Percentiles rank a stretch among this genome's conserved stretches.
These are phyloP conservation scores for Piromyces finnis DNA, from an alignment of 192 early-diverging fungal genomes.

Conservation along the genomic window DNA sequence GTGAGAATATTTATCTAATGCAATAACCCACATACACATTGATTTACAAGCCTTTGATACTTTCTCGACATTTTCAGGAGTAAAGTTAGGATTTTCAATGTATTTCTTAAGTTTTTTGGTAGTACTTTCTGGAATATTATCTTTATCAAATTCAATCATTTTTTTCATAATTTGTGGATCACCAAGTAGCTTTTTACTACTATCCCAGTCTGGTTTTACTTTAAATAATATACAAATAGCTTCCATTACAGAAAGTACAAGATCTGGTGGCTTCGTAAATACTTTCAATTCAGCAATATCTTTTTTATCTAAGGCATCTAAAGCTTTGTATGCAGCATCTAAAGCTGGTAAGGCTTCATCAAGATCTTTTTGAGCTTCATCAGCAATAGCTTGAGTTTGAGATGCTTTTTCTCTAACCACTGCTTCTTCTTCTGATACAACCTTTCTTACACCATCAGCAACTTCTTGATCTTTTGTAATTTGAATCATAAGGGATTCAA, in stretches of 20 bases:
- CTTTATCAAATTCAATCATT: constrained; percentile 37
- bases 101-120: constrained; percentile 37
- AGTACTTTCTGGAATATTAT: constrained; percentile 30
- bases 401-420: constrained; percentile 31
- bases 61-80: constrained; percentile 28
- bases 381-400: constrained; percentile 32
- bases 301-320: constrained; percentile 37
- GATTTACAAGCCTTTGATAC: constrained; percentile 34
- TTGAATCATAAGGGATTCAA: constrained; percentile 35
- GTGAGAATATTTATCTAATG: constrained; percentile 36
- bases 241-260: constrained; percentile 33
- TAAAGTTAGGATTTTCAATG: constrained; percentile 35
- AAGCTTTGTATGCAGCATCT: constrained; percentile 31
- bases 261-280: constrained; percentile 34
- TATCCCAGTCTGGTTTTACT: constrained; percentile 40
- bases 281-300: constrained; percentile 44
- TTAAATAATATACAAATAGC: constrained; percentile 42
- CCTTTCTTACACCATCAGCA: constrained; percentile 37
- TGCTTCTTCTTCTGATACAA: constrained; percentile 34
- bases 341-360: constrained; percentile 38
- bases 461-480: constrained; percentile 44
- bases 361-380: constrained; percentile 32
- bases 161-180: constrained; percentile 44
- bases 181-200: constrained; percentile 27
- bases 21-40: constrained; percentile 45